phyloP scores from a whole-genome alignment of 805 yeast species.

The Naumovozyma castellii region DNA sequence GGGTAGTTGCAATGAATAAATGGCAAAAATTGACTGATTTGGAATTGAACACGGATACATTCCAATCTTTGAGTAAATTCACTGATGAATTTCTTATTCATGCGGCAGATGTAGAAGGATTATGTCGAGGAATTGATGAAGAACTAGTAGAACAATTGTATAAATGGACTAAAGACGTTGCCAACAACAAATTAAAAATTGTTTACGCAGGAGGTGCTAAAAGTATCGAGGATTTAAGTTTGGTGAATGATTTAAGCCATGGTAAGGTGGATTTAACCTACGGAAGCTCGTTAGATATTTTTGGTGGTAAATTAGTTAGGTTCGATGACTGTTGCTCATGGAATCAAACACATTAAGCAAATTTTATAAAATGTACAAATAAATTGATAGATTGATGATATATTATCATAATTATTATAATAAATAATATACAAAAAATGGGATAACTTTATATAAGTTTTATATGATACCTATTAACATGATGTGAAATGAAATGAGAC shows the following conservation, averaged over 20 bases:
- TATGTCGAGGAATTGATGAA: slow-evolving; percentile 87
- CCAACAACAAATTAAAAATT: slow-evolving; percentile 45
- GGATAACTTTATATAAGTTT: no score
- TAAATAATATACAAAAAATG: background rate
- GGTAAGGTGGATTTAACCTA: slow-evolving; percentile 87
- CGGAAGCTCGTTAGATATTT: slow-evolving; percentile 89
- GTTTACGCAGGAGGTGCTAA: slow-evolving; percentile 98
- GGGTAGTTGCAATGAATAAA: slow-evolving; percentile 97
- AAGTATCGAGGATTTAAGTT: slow-evolving; percentile 53
- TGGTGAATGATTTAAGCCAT: slow-evolving; percentile 56
- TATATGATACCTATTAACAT: background rate
- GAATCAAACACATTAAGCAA: slow-evolving; percentile 42
- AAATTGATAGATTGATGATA: background rate
- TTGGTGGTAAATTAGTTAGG: slow-evolving; percentile 78
- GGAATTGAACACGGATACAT: slow-evolving; percentile 43
- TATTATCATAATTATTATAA: slow-evolving; percentile 1
- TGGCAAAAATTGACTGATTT: slow-evolving; percentile 87
- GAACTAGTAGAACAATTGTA: slow-evolving; percentile 61
- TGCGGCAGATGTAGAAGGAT: slow-evolving; percentile 98
- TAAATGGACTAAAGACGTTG: slow-evolving; percentile 49
- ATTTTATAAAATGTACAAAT: background rate
- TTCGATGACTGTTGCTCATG: slow-evolving; percentile 69
- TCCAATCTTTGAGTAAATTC: slow-evolving; percentile 46
- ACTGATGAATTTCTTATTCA: slow-evolving; percentile 87
- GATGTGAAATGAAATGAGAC: no score